phyloP scores from a whole-genome alignment of 352 stramenopile genomes.

The Phytophthora nicotianae region DNA sequence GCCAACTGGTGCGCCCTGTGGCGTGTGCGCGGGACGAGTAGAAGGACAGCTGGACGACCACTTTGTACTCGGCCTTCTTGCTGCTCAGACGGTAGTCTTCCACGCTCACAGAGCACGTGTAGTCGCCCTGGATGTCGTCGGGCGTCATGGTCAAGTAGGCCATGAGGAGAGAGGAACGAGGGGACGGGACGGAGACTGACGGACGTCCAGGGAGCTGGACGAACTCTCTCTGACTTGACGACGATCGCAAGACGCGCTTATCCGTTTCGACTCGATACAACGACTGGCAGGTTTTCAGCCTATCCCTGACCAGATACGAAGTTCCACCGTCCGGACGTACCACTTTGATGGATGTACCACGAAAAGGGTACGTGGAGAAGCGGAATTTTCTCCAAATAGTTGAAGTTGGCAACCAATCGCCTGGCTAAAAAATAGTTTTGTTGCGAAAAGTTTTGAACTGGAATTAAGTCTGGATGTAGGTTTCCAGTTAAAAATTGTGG shows the following conservation, averaged over 20 bases:
- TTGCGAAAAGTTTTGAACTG: too few relatives aligned
- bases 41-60: slow-evolving; percentile 71
- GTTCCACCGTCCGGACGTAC: slow-evolving; percentile 1
- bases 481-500: too few relatives aligned
- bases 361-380: neutral
- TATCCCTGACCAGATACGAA: slow-evolving; percentile 3
- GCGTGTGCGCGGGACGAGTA: slow-evolving; percentile 78
- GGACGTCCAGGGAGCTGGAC: slow-evolving; percentile 1
- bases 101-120: slow-evolving; percentile 60
- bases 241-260: slow-evolving; percentile 11
- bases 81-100: slow-evolving; percentile 70
- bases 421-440: too few relatives aligned
- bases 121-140: slow-evolving; percentile 85
- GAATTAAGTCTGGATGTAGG: too few relatives aligned
- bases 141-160: slow-evolving; percentile 59
- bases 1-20: slow-evolving; percentile 69
- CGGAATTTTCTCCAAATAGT: neutral
- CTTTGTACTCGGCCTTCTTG: slow-evolving; percentile 87
- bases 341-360: neutral
- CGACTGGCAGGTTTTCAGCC: slow-evolving; percentile 8
- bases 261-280: slow-evolving; percentile 10
- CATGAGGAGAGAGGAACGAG: slow-evolving; percentile 10
- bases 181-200: slow-evolving; percentile 6
- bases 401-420: neutral
- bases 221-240: slow-evolving; percentile 21